Base-by-base conservation (phyloP, 495 filamentous ascomycete species). In the Lophium mytilinum region DNA sequence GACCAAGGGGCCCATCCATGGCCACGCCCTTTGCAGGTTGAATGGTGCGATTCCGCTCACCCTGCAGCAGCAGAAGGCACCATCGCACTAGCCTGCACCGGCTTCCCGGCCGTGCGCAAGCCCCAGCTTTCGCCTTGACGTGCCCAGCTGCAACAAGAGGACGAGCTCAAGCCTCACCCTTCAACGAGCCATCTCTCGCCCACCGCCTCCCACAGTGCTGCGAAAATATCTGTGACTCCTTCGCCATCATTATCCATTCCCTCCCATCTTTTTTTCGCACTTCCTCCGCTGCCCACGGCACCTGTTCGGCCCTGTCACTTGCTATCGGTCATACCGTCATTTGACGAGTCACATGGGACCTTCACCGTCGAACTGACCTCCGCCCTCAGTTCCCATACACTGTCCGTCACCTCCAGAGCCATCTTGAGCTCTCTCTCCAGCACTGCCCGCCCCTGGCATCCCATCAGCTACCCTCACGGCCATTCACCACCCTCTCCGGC, bases 241-340 rank as follows among this genome's bases (percentile, higher is more conserved):
- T 34, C 33, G 9, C 21, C 49, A 37, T 40, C 36, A 6, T 40
- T 24, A 36, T 40, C 49, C 33, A 37, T 52, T 33, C 12, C 12
- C 33, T 52, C 21, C 18, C 1, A 4, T 30, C 15, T 30, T 37
- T 15, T 11, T 18, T 15, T 52, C 37, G 11, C 33, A 11, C 9
- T 30, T 40, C 11, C 34, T 14, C 34, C 21, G 10, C 36, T 8
- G 24, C 37, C 21, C 33, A 15, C 49, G 19, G 30, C 17, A 15
- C 36, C 34, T 52, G 49, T 51, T 49, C 9, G 10, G 50, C 37
- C 34, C 15, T 36, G 54, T 65, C 56, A 60, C 57, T 41, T 55
- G 62, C 54, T 65, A 61, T 61, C 62, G 55, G 62, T 52, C 36
- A 61, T 65, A 55, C 51, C 58, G 58, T 65, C 62, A 65, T 53